Base-by-base conservation (phyloP, 139 green algal genomes). In the Chlorella sorokiniana region DNA sequence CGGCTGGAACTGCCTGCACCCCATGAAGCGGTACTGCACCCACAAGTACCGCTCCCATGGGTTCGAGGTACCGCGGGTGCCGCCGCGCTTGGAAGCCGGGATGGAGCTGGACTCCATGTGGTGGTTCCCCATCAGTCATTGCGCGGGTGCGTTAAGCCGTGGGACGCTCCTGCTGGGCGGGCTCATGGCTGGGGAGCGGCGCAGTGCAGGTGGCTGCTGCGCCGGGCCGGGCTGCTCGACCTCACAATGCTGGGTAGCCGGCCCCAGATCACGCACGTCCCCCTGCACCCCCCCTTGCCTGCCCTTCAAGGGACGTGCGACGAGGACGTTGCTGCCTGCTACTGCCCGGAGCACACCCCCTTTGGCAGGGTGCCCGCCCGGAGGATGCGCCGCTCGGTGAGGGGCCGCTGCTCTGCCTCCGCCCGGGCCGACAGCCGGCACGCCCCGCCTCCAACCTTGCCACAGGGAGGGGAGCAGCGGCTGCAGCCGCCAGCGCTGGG, bases 1-100 rank as follows among this genome's bases (percentile, higher is more conserved):
- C 8, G 54, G 73, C 37, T 79, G 51, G 27, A 79, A 79, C 37
- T 79, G 73, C 73, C 54, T 79, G 14, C 40, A 69, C 25, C 73
- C 54, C 10, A 54, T 79, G 73, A 59, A 59, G n/a, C 59, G 59
- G 40, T 75, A 79, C 54, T 93, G 89, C 74, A 68, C 73, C 73
- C 38, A 42, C 37, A 51, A 65, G 37, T 69, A 69, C 73, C 38
- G 37, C 0, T 27, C 38, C 1, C 42, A 44, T 35, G 73, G 73
- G 0, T 79, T 69, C 29, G 73, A 79, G 52, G 54, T 68, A 4
- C 54, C 54, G 6, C 40, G 27, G 25, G 1, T 69, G 0, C 20
- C 37, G 25, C 3, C 73, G 0, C 22, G 52, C 27, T 3, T 79
- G 38, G 29, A 61, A 25, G 35, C 9, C 3, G 73, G 73, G 3